These are phyloP conservation scores for Hypoxylon sp. DNA, from an alignment of 2,329 filamentous ascomycete species.

Conservation along the genomic window DNA sequence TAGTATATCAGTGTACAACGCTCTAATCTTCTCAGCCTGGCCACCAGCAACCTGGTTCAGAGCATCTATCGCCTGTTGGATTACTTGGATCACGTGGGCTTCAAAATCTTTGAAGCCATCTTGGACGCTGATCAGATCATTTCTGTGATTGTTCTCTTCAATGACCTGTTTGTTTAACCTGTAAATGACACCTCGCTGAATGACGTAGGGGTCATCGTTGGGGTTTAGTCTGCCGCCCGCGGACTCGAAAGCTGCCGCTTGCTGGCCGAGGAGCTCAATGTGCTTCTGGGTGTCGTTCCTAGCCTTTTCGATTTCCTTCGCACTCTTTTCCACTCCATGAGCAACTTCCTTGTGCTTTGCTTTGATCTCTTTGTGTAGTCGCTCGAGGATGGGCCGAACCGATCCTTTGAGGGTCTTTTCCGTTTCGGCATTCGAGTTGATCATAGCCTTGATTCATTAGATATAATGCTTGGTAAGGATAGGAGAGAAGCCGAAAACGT, in stretches of 20 bases:
- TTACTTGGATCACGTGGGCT: conserved; percentile 81
- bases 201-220: conserved; percentile 86
- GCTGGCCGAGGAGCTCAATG: conserved; percentile 91
- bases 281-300: conserved; percentile 91
- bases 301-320: conserved; percentile 93
- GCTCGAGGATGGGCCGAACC: conserved; percentile 88
- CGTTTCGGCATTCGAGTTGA: conserved; percentile 90
- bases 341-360: conserved; percentile 92
- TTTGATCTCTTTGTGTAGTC: conserved; percentile 96
- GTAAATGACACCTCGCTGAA: conserved; percentile 84
- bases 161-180: conserved; percentile 90
- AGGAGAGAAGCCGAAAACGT: conserved; percentile 5
- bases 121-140: conserved; percentile 93
- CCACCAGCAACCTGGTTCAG: conserved; percentile 85
- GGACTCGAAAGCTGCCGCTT: conserved; percentile 84
- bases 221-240: conserved; percentile 78
- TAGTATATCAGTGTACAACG: conserved; percentile 87
- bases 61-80: conserved; percentile 85
- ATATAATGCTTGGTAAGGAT: background rate
- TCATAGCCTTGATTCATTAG: conserved; percentile 69
- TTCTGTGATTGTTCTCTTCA: conserved; percentile 95
- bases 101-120: conserved; percentile 91
- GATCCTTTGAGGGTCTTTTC: conserved; percentile 89
- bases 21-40: conserved; percentile 84
- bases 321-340: conserved; percentile 82